A percentile compares a stretch with the other conserved stretches of the same genome.
These are phyloP conservation scores for Lotmaria passim DNA, from an alignment of 208 protist genomes.

Conservation along the genomic window DNA sequence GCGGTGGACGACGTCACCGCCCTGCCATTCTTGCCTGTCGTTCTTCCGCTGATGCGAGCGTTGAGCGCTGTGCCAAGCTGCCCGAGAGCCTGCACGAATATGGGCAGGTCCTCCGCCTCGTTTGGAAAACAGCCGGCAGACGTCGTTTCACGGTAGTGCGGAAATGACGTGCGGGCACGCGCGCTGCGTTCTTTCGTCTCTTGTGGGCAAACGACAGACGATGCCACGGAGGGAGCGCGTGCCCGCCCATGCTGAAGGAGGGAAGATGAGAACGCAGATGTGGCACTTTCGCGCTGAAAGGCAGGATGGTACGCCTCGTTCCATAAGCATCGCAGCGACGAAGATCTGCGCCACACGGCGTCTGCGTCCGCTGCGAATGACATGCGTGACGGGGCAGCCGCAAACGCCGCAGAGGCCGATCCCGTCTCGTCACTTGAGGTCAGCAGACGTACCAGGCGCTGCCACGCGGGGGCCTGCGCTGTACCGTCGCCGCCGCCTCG, in stretches of 20 bases:
- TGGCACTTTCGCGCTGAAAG: neutral
- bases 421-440: neutral
- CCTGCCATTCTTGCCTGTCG: neutral
- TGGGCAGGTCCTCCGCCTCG: conserved; percentile 30
- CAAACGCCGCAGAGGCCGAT: neutral
- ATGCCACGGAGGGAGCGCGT: neutral
- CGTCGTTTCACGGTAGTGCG: neutral
- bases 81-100: conserved; percentile 34
- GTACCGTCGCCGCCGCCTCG: neutral
- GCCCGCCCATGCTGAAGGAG: neutral
- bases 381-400: neutral
- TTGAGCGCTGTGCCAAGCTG: conserved; percentile 13
- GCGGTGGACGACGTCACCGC: neutral
- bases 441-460: neutral
- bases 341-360: neutral
- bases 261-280: neutral
- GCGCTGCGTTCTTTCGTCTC: neutral
- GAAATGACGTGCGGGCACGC: neutral
- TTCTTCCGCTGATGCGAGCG: neutral
- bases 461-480: neutral
- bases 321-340: conserved; percentile 3
- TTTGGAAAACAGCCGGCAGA: conserved; percentile 17
- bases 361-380: neutral
- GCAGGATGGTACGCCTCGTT: conserved; percentile 1
- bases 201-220: neutral